A percentile compares a stretch with the other conserved stretches of the same genome.
Conservation (phyloP, 345 rosid genomes). For the Citrus cavaleriei region DNA sequence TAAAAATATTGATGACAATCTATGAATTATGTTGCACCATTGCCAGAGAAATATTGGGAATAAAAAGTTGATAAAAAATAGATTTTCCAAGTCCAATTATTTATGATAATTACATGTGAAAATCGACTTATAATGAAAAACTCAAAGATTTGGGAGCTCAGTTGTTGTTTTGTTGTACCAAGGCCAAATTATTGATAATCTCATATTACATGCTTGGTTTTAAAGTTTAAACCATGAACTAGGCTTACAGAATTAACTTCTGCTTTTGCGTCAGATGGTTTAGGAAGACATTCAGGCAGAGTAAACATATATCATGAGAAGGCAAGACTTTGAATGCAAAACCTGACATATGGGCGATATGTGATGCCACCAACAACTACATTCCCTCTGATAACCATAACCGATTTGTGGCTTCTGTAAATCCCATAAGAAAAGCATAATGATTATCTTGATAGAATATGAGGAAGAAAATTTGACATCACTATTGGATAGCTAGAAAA, state of each 20-base stretch:
- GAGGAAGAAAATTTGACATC: neutral
- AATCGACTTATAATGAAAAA: neutral
- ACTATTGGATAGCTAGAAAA: neutral
- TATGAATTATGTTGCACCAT: neutral
- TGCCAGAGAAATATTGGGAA: neutral
- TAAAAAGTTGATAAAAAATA: neutral
- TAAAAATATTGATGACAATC: neutral
- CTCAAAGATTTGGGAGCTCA: neutral
- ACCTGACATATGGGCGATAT: slow-evolving; percentile 96
- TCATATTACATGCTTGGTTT: neutral
- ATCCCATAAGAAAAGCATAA: slow-evolving; percentile 17
- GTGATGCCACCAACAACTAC: slow-evolving; percentile 98
- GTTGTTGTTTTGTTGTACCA: neutral
- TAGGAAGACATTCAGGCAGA: neutral
- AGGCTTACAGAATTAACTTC: neutral
- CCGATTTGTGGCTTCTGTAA: slow-evolving; percentile 91
- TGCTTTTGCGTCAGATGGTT: neutral
- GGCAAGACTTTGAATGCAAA: slow-evolving; percentile 5
- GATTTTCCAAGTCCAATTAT: neutral
- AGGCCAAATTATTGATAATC: neutral
- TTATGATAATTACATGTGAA: neutral
- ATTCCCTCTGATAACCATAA: slow-evolving; percentile 89
- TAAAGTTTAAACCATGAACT: neutral
- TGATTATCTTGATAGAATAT: neutral
- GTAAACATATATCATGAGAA: neutral